These are phyloP conservation scores for Pythium scleroteichum DNA, from an alignment of 352 stramenopile species.

Conservation along the genomic window DNA sequence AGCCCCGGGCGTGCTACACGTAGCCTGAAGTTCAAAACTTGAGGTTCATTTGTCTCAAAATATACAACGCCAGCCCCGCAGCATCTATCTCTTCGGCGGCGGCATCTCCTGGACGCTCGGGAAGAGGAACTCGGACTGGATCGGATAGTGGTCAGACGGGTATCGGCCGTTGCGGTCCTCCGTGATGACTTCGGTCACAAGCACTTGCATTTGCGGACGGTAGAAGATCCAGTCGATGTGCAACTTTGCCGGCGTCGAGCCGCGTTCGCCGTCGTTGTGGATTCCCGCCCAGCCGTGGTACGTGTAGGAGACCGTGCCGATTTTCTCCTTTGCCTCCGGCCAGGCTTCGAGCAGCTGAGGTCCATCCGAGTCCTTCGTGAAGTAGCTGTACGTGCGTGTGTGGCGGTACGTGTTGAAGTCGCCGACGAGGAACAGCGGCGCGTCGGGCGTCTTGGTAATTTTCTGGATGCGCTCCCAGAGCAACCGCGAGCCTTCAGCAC, in stretches of 20 bases:
- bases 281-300: conserved; percentile 88
- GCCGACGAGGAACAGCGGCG: conserved; percentile 76
- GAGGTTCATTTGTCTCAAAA: background rate
- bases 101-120: conserved; percentile 58
- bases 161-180: conserved; percentile 80
- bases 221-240: conserved; percentile 92
- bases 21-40: conserved; percentile 5
- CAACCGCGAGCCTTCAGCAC: conserved; percentile 28
- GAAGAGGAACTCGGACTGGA: conserved; percentile 80
- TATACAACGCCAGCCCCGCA: background rate
- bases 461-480: conserved; percentile 37
- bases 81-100: conserved; percentile 27
- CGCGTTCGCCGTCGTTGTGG: conserved; percentile 78
- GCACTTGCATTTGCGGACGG: conserved; percentile 71
- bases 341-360: conserved; percentile 74
- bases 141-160: conserved; percentile 87
- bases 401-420: conserved; percentile 89
- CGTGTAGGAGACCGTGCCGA: conserved; percentile 81
- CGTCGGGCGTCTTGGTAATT: conserved; percentile 35
- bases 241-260: conserved; percentile 63
- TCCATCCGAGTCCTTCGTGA: conserved; percentile 59
- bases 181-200: conserved; percentile 81
- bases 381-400: conserved; percentile 80
- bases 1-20: conserved; percentile 44
- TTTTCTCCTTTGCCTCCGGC: conserved; percentile 60